Conservation (phyloP, 768 basidiomycete genomes). For the Phlegmacium glaucopus region DNA sequence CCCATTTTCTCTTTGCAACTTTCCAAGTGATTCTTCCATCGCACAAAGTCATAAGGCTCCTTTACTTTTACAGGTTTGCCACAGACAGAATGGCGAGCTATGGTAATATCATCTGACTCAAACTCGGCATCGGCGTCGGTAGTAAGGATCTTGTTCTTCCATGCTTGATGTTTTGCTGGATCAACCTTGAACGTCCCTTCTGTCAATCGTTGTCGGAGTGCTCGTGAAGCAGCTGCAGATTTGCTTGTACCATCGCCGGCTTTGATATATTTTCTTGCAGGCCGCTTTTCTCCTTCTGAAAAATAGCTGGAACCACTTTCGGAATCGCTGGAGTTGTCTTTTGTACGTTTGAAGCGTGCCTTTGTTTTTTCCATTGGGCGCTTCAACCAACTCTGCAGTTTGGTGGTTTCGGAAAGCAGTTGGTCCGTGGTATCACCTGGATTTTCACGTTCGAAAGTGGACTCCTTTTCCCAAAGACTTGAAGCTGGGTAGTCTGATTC, state of each 20-base stretch:
- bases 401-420: no score
- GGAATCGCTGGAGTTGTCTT: neutral
- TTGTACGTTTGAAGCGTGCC: neutral
- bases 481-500: neutral
- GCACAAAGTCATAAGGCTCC: conserved; percentile 6
- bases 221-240: conserved; percentile 8
- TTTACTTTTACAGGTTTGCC: conserved; percentile 7
- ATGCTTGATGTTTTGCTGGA: neutral
- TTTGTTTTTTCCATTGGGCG: no score
- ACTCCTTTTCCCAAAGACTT: neutral
- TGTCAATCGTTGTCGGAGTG: neutral
- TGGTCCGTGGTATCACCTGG: no score
- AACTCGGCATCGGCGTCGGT: conserved; percentile 8
- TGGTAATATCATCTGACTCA: neutral
- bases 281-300: neutral
- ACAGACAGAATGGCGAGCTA: conserved; percentile 6
- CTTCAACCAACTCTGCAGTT: no score
- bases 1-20: neutral
- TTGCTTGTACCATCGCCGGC: conserved; percentile 10
- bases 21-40: conserved; percentile 8
- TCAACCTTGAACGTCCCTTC: conserved; percentile 4
- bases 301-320: neutral
- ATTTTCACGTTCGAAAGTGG: no score
- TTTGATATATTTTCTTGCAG: neutral
- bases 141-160: conserved; percentile 5